Percentiles rank a stretch among this genome's conserved stretches.
phyloP scores from a whole-genome alignment of 495 filamentous ascomycete species.

The Hypoxylon intermedium region DNA sequence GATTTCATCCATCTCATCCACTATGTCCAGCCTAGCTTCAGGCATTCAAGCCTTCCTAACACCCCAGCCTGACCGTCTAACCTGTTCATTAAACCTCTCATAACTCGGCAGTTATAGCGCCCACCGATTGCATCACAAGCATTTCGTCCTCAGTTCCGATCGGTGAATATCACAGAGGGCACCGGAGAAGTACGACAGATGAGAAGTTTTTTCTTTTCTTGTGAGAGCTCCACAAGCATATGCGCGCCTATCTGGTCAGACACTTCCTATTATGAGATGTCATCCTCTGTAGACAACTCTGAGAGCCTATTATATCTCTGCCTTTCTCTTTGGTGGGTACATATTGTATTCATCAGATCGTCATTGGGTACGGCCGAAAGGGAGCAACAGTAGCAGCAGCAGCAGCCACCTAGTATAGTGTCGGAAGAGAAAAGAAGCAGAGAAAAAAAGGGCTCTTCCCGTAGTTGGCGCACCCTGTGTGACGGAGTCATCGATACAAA shows the following conservation, averaged over 20 bases:
- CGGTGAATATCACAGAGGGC: conserved; percentile 28
- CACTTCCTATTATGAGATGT: neutral
- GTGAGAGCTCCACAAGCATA: conserved; percentile 23
- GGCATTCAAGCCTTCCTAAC: neutral
- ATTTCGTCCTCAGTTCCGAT: conserved; percentile 25
- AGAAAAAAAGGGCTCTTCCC: conserved; percentile 7
- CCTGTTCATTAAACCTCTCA: conserved; percentile 7
- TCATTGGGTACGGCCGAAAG: conserved; percentile 40
- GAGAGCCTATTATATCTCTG: conserved; percentile 14
- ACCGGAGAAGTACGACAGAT: conserved; percentile 22
- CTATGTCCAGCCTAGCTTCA: neutral
- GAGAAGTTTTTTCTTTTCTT: conserved; percentile 29
- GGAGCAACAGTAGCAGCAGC: conserved; percentile 9
- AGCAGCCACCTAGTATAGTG: too few species aligned
- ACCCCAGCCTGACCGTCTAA: conserved; percentile 4
- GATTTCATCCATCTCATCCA: neutral
- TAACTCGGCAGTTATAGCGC: conserved; percentile 19
- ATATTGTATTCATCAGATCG: conserved; percentile 22
- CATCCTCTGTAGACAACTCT: conserved; percentile 10
- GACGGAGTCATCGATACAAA: conserved; percentile 8
- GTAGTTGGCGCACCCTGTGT: conserved; percentile 20
- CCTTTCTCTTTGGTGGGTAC: conserved; percentile 23
- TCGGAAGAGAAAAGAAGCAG: neutral
- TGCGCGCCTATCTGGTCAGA: conserved; percentile 6
- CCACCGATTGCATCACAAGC: conserved; percentile 23